A percentile compares a stretch with the other conserved stretches of the same genome.
phyloP scores from a whole-genome alignment of 2,329 filamentous ascomycete genomes.

The Pseudodiploospora longispora region DNA sequence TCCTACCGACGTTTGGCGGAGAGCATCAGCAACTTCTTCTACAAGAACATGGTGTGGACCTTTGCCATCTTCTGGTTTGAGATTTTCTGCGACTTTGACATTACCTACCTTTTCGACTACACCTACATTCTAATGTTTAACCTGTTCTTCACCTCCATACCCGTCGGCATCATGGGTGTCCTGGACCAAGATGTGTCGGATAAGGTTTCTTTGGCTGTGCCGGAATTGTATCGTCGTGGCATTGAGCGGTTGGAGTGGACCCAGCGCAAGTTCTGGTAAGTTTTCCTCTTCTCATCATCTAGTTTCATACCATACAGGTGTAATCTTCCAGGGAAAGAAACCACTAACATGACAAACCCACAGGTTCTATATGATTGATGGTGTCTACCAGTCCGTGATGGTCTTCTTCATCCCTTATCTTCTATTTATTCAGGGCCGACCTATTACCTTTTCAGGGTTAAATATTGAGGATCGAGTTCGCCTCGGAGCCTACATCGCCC shows the following conservation, averaged over 20 bases:
- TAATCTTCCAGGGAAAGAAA: background rate
- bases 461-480: constrained; percentile 72
- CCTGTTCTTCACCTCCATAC: constrained; percentile 89
- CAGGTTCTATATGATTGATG: constrained; percentile 90
- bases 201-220: constrained; percentile 85
- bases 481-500: constrained; percentile 81
- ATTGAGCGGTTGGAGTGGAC: constrained; percentile 98
- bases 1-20: constrained; percentile 92
- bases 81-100: constrained; percentile 91
- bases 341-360: constrained; percentile 5
- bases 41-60: constrained; percentile 99
- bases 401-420: constrained; percentile 90
- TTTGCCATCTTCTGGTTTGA: constrained; percentile 97
- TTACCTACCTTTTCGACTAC: constrained; percentile 95
- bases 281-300: constrained; percentile 9
- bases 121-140: constrained; percentile 97
- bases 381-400: constrained; percentile 88
- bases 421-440: constrained; percentile 60
- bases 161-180: constrained; percentile 91
- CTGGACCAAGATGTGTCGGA: constrained; percentile 96
- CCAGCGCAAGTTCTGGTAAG: constrained; percentile 89
- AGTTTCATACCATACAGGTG: constrained; percentile 3
- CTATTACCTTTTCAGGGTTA: constrained; percentile 63
- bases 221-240: constrained; percentile 88
- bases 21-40: constrained; percentile 97